Evolutionary conservation across 2,329 filamentous ascomycete genomes (phyloP), one percentile per base, ranked within the genome.

Genomic region (Botrytis cinerea): DNA sequence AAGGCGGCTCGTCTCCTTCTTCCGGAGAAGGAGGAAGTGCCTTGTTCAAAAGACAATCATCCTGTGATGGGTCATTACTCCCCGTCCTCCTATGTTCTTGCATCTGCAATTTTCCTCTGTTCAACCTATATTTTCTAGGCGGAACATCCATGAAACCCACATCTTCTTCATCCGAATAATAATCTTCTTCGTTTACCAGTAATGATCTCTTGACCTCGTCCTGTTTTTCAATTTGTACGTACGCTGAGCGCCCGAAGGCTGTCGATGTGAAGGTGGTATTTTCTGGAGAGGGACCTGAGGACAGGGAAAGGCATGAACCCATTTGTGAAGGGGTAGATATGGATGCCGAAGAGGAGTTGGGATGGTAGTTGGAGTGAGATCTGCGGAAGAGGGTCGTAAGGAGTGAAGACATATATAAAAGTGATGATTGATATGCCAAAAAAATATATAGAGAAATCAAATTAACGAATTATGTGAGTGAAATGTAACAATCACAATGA

Each of bases 91-190:
- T 18, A 9, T 71, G n/a, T 2, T 32, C 16, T 40, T 40, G 14
- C 35, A 22, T 28, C 46, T 38, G 22, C 45, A 38, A 38, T 38
- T 4, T 51, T 59, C 60, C 16, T n/a, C 60, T n/a, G 20, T 66
- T 45, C 46, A 38, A 4, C 9, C 38, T 54, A 22, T 54, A 72
- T 38, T 46, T 59, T 16, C 35, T 32, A 20, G 22, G 9, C 4
- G 48, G 48, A 22, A 69, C 5, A 57, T 66, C 45, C 32, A 51
- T 48, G 20, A 38, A 38, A 0, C 62, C 62, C 20, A 71, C 14
- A 38, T 72, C 70, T 28, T 72, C 60, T 14, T 67, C 70, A 57
- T 72, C 70, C 10, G 61, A 72, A 57, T 59, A 45, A 59, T 72
- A 72, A 4, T 40, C 63, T 35, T 71, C 59, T 25, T 64, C 59